Conservation (phyloP, 805 yeast species). For the Schizosaccharomyces pombe region DNA sequence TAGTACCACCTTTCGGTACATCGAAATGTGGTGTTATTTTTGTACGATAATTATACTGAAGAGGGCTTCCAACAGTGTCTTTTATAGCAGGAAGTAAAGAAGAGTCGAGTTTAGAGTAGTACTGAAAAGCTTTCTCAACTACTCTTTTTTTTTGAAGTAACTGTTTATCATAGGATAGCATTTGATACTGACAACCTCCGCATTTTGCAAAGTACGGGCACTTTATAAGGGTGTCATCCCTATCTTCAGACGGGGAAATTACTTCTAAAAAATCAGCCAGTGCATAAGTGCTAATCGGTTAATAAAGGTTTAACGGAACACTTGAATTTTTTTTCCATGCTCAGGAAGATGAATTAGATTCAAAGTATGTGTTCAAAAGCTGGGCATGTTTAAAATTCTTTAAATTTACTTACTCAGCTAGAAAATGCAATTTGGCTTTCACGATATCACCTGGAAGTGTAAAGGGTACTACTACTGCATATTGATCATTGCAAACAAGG, state of each 20-base stretch:
- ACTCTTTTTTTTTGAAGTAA: slow-evolving; percentile 48
- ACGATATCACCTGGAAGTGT: slow-evolving; percentile 70
- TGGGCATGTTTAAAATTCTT: no score
- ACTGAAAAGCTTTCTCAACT: slow-evolving; percentile 58
- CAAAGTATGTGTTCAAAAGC: no score
- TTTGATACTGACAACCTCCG: slow-evolving; percentile 88
- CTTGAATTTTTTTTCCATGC: no score
- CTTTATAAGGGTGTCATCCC: slow-evolving; percentile 36
- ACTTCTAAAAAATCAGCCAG: slow-evolving; percentile 40
- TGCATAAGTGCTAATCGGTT: slow-evolving; percentile 20
- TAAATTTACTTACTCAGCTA: neutral
- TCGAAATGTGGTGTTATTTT: slow-evolving; percentile 91
- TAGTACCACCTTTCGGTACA: slow-evolving; percentile 29
- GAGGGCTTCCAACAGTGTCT: slow-evolving; percentile 53
- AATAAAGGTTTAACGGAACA: slow-evolving; percentile 23
- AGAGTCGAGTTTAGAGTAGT: slow-evolving; percentile 26
- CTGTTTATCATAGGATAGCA: slow-evolving; percentile 49
- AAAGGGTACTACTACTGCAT: slow-evolving; percentile 63
- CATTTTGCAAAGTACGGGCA: slow-evolving; percentile 80
- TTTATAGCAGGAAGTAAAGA: slow-evolving; percentile 33
- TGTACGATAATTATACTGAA: slow-evolving; percentile 57
- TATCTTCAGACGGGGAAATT: slow-evolving; percentile 20
- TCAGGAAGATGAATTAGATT: no score
- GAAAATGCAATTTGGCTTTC: slow-evolving; percentile 32
- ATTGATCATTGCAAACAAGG: slow-evolving; percentile 40